These are phyloP conservation scores for Bipolaris sorokiniana DNA, from an alignment of 2,329 filamentous ascomycete species.

Conservation along the genomic window DNA sequence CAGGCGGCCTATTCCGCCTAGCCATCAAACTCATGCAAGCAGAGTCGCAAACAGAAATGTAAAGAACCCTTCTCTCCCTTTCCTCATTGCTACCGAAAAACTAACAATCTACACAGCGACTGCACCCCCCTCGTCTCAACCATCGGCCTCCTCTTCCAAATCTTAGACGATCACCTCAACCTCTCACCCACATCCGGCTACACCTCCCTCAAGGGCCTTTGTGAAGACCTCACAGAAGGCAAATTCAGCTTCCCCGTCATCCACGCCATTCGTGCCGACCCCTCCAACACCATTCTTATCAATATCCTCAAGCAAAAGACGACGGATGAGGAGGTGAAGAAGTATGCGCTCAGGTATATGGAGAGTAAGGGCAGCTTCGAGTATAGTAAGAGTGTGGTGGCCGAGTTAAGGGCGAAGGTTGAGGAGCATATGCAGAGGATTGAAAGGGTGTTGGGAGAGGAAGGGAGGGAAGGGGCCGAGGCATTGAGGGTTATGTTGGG, in stretches of 20 bases:
- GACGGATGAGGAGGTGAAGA: slow-evolving; percentile 83
- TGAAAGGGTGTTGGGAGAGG: slow-evolving; percentile 47
- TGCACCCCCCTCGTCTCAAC: slow-evolving; percentile 85
- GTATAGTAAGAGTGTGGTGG: slow-evolving; percentile 71
- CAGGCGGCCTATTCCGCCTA: slow-evolving; percentile 82
- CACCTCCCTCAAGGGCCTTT: slow-evolving; percentile 87
- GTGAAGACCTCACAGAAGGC: slow-evolving; percentile 93
- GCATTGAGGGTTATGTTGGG: slow-evolving; percentile 51
- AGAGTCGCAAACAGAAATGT: slow-evolving; percentile 61
- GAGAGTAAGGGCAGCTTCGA: slow-evolving; percentile 86
- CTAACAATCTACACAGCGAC: slow-evolving; percentile 56
- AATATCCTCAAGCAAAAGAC: slow-evolving; percentile 94
- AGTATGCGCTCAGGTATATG: slow-evolving; percentile 91
- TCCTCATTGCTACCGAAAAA: neutral
- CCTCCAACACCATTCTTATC: slow-evolving; percentile 76
- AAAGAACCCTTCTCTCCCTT: slow-evolving; percentile 15
- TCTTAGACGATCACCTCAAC: slow-evolving; percentile 93
- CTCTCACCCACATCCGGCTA: slow-evolving; percentile 66
- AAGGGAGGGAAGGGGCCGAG: slow-evolving; percentile 47
- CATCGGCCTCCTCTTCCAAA: slow-evolving; percentile 86
- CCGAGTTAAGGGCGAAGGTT: slow-evolving; percentile 53
- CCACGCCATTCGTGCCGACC: slow-evolving; percentile 83
- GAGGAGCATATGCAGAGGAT: slow-evolving; percentile 52
- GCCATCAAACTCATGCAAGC: slow-evolving; percentile 89
- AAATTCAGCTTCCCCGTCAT: slow-evolving; percentile 98